Evolutionary conservation across 1,284 basidiomycete genomes (phyloP).

Genomic region (Irpex lacteus): DNA sequence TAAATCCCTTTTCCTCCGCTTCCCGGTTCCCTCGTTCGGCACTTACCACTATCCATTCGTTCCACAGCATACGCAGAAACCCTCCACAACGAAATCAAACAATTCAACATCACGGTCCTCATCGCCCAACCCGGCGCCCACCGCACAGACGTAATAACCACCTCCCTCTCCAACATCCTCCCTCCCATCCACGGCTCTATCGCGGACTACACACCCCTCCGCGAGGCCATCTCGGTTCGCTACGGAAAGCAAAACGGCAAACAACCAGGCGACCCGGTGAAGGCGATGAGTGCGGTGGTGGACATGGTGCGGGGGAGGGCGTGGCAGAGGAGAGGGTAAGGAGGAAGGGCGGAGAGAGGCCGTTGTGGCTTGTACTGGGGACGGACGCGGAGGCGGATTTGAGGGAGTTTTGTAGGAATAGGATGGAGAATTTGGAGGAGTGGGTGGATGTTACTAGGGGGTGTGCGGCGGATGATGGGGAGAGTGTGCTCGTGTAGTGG

Average conservation of each 20-base stretch:
- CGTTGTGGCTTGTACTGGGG: conserved; percentile 19
- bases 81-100: conserved; percentile 19
- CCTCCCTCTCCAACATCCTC: conserved; percentile 2
- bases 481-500: not conserved
- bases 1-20: conserved; percentile 13
- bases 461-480: conserved; percentile 4
- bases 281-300: conserved; percentile 47
- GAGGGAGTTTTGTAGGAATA: conserved; percentile 9
- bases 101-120: conserved; percentile 22
- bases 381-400: conserved; percentile 21
- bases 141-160: conserved; percentile 19
- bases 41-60: not conserved
- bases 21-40: not conserved
- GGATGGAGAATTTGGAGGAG: conserved; percentile 16
- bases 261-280: conserved; percentile 46
- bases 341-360: conserved; percentile 12
- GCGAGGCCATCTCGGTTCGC: conserved; percentile 28
- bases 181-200: not conserved
- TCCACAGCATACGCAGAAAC: conserved; percentile 20
- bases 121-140: conserved; percentile 22
- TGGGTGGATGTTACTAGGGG: conserved; percentile 18
- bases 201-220: conserved; percentile 37
- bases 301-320: conserved; percentile 50
- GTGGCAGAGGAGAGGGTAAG: not conserved
- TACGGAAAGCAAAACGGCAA: conserved; percentile 29